phyloP scores from a whole-genome alignment of 306 rosid species.

The Quercus berberidifolia region DNA sequence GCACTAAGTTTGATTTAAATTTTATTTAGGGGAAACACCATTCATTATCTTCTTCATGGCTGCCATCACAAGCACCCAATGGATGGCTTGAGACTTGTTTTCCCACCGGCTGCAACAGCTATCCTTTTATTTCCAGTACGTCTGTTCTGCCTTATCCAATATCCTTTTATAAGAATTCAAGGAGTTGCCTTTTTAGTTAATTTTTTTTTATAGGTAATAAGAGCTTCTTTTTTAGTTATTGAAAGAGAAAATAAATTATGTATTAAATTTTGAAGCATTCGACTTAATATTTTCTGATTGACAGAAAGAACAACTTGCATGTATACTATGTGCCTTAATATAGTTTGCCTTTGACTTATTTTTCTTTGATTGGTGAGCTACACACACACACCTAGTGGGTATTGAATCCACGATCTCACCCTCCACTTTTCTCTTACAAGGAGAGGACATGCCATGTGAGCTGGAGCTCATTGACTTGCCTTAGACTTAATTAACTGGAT shows the following conservation, averaged over 20 bases:
- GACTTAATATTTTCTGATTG: not conserved
- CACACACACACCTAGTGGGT: no score
- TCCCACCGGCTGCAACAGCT: conserved; percentile 93
- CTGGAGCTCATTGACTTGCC: not conserved
- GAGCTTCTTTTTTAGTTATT: not conserved
- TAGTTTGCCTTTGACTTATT: not conserved
- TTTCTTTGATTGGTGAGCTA: no score
- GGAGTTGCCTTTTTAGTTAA: not conserved
- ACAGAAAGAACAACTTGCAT: not conserved
- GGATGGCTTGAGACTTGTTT: conserved; percentile 96
- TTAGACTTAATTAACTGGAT: not conserved
- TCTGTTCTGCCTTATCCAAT: conserved; percentile 9
- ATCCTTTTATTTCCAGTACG: conserved; percentile 66
- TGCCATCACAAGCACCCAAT: conserved; percentile 99
- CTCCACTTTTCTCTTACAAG: no score
- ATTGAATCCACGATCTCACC: no score
- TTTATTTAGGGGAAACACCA: conserved; percentile 72
- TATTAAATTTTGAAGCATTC: not conserved
- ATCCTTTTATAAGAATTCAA: not conserved
- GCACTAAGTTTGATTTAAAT: not conserved
- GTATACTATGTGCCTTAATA: not conserved
- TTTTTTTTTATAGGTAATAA: no score
- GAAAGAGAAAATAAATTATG: not conserved
- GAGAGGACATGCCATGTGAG: no score
- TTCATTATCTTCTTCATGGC: conserved; percentile 93